Evolutionary conservation across 2,329 filamentous ascomycete genomes (phyloP).

Genomic region (Ophiostoma angusticollis): DNA sequence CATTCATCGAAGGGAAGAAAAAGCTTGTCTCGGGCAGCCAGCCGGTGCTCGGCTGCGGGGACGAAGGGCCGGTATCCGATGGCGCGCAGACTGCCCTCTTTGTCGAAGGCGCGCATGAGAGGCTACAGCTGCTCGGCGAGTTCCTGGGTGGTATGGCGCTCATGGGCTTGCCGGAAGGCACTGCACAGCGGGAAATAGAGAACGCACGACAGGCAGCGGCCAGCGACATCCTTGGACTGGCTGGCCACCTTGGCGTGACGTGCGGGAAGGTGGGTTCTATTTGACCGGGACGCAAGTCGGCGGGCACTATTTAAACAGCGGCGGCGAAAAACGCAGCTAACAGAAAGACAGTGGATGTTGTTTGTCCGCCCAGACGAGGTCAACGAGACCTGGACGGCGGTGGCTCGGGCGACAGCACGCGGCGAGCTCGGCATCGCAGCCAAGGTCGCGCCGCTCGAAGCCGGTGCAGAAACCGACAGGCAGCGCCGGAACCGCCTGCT

Average conservation of each 20-base stretch:
- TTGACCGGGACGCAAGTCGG: background rate
- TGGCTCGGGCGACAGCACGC: conserved; percentile 54
- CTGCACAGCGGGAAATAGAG: conserved; percentile 34
- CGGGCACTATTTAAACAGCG: background rate
- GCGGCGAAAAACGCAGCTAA: conserved; percentile 2
- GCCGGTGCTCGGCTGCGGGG: conserved; percentile 30
- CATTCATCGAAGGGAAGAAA: conserved; percentile 31
- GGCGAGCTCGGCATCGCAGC: conserved; percentile 59
- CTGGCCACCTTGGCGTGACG: conserved; percentile 43
- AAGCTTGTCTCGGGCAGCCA: conserved; percentile 24
- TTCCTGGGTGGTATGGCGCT: conserved; percentile 37
- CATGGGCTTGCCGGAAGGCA: conserved; percentile 21
- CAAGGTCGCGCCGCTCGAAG: conserved; percentile 53
- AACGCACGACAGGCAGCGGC: conserved; percentile 36
- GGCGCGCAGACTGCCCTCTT: conserved; percentile 36
- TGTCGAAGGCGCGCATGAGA: conserved; percentile 36
- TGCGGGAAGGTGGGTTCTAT: conserved; percentile 47
- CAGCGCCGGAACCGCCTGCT: conserved; percentile 43
- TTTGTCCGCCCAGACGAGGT: conserved; percentile 45
- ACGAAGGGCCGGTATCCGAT: conserved; percentile 34
- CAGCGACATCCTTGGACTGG: conserved; percentile 46
- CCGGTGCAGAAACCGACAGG: conserved; percentile 27
- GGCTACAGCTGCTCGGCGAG: conserved; percentile 30
- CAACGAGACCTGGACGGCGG: conserved; percentile 49
- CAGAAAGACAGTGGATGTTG: conserved; percentile 54